A percentile compares a stretch with the other conserved stretches of the same genome.
These are phyloP conservation scores for Trypanosoma boissoni DNA, from an alignment of 208 protist genomes.

Conservation along the genomic window DNA sequence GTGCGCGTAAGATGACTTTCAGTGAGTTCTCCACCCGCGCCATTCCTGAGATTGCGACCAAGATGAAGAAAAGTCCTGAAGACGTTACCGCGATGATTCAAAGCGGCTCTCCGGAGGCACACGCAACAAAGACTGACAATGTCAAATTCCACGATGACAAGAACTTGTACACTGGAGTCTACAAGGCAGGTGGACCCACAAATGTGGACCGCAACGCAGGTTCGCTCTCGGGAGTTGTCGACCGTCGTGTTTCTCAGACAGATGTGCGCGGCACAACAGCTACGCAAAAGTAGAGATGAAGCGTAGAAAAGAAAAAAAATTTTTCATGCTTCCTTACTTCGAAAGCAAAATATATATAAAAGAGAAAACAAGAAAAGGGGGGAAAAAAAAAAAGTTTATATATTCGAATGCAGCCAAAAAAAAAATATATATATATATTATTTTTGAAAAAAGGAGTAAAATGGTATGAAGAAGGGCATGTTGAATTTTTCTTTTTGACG, in stretches of 20 bases:
- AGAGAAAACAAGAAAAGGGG: constrained; percentile 1
- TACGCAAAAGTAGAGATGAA: constrained; percentile 56
- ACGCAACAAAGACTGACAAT: constrained; percentile 77
- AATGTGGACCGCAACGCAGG: constrained; percentile 88
- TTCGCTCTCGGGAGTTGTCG: constrained; percentile 80
- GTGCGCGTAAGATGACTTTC: constrained; percentile 82
- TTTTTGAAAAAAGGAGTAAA: not conserved
- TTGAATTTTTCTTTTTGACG: too few relatives aligned
- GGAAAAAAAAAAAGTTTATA: constrained; percentile 4
- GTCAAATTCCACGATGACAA: constrained; percentile 92
- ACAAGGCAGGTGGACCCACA: constrained; percentile 85
- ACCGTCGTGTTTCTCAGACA: constrained; percentile 65
- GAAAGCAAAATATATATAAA: constrained; percentile 2
- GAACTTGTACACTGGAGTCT: constrained; percentile 85
- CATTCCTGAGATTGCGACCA: constrained; percentile 81
- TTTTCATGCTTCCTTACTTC: too few relatives aligned
- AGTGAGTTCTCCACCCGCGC: constrained; percentile 63
- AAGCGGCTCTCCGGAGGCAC: constrained; percentile 46
- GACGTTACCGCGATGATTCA: constrained; percentile 57
- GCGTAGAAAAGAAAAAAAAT: constrained; percentile 23
- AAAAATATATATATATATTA: constrained; percentile 3
- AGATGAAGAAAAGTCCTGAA: constrained; percentile 80
- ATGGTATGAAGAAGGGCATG: not conserved
- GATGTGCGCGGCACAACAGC: constrained; percentile 77
- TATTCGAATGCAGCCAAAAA: not conserved